Evolutionary conservation across 768 basidiomycete species (phyloP).

Genomic region (Jaapia argillacea): DNA sequence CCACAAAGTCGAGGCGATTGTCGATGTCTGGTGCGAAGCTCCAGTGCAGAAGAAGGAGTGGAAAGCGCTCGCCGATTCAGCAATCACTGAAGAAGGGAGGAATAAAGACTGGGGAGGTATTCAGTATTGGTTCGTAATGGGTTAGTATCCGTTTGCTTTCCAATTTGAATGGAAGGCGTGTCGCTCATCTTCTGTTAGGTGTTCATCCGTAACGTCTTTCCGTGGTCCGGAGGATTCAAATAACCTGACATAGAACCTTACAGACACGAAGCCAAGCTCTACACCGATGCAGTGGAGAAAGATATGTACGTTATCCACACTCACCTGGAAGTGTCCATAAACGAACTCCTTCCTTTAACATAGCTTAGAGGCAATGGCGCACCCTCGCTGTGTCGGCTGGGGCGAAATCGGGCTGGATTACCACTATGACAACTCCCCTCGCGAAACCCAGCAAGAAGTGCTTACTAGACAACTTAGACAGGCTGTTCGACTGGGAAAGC

Average conservation of each 20-base stretch:
- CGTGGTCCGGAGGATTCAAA: no score
- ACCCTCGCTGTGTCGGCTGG: constrained; percentile 80
- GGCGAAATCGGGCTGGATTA: constrained; percentile 87
- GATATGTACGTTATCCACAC: constrained; percentile 40
- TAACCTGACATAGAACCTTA: background rate
- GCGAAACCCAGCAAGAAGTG: constrained; percentile 53
- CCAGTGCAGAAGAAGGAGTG: constrained; percentile 46
- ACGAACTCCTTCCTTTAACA: background rate
- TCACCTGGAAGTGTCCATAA: background rate
- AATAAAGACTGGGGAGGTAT: constrained; percentile 51
- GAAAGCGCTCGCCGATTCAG: constrained; percentile 68
- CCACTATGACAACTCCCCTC: constrained; percentile 73
- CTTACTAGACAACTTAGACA: constrained; percentile 59
- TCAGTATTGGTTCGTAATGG: constrained; percentile 80
- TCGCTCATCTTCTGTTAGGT: no score
- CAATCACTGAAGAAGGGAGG: constrained; percentile 38
- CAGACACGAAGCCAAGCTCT: constrained; percentile 65
- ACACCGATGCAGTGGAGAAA: constrained; percentile 56
- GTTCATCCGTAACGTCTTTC: constrained; percentile 74
- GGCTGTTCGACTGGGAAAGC: constrained; percentile 61
- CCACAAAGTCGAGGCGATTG: constrained; percentile 51
- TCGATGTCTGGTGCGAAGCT: constrained; percentile 88
- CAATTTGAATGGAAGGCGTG: no score
- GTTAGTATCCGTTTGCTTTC: constrained; percentile 30
- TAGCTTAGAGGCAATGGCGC: constrained; percentile 66